phyloP scores from a whole-genome alignment of 2,329 filamentous ascomycete genomes.

The Ophiostoma novo-ulmi region DNA sequence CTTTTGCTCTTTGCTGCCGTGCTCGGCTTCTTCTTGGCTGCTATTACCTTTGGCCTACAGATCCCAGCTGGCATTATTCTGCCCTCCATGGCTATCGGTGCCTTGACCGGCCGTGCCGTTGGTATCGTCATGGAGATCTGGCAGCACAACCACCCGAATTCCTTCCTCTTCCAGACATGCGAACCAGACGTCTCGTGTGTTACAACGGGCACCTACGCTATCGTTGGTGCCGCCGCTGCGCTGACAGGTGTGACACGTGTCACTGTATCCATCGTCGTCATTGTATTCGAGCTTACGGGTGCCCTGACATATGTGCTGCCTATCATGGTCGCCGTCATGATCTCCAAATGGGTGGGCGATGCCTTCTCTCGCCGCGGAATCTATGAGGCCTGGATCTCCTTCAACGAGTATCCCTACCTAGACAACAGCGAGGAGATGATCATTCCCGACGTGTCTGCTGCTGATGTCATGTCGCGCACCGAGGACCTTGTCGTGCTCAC shows the following conservation, averaged over 20 bases:
- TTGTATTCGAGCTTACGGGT: constrained; percentile 98
- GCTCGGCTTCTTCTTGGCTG: constrained; percentile 78
- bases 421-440: constrained; percentile 57
- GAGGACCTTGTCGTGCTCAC: constrained; percentile 87
- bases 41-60: constrained; percentile 86
- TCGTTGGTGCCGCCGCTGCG: constrained; percentile 91
- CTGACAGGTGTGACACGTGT: constrained; percentile 90
- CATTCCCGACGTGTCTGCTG: constrained; percentile 79
- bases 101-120: constrained; percentile 79
- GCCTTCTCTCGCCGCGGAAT: constrained; percentile 89
- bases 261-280: constrained; percentile 97
- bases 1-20: constrained; percentile 76
- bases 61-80: constrained; percentile 94
- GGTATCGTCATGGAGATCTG: constrained; percentile 77
- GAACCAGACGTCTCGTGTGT: constrained; percentile 82
- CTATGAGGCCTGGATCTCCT: constrained; percentile 96
- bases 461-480: constrained; percentile 84
- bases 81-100: constrained; percentile 93
- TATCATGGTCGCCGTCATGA: constrained; percentile 98
- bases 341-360: constrained; percentile 97
- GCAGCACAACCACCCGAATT: constrained; percentile 71
- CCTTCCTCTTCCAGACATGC: constrained; percentile 73
- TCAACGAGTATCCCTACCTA: constrained; percentile 92
- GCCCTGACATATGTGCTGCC: constrained; percentile 93
- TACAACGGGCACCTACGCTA: constrained; percentile 91